phyloP scores from a whole-genome alignment of 371 early-diverging fungal species.

The Mucor racemosus region DNA sequence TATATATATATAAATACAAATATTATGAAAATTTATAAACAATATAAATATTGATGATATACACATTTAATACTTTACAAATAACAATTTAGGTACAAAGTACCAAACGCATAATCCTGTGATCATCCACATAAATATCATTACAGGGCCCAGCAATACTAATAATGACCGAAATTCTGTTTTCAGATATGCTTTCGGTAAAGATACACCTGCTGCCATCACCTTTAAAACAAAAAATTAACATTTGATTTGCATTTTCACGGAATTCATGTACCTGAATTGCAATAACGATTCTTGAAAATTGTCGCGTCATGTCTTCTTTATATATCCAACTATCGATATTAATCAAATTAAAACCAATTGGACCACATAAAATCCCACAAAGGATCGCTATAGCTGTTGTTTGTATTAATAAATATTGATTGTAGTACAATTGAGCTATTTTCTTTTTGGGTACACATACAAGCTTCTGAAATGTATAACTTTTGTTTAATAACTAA shows the following conservation, averaged over 20 bases:
- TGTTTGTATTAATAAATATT: no score
- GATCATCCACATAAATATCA: conserved; percentile 63
- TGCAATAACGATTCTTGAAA: conserved; percentile 76
- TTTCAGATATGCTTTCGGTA: conserved; percentile 61
- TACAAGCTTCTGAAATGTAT: conserved; percentile 88
- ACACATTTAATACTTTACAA: conserved; percentile 9
- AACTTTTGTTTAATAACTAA: conserved; percentile 87
- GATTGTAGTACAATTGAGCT: not conserved
- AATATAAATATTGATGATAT: not conserved
- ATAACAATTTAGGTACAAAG: conserved; percentile 14
- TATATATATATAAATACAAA: conserved; percentile 14
- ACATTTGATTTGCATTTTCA: not conserved
- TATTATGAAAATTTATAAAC: not conserved
- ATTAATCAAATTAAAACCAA: conserved; percentile 49
- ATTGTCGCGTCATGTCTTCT: conserved; percentile 60
- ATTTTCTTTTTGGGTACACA: conserved; percentile 21
- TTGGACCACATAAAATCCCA: conserved; percentile 87
- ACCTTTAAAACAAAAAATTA: conserved; percentile 13
- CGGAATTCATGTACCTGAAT: conserved; percentile 54
- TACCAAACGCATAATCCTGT: conserved; percentile 18
- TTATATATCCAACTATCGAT: conserved; percentile 44
- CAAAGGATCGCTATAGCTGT: conserved; percentile 78
- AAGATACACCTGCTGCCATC: conserved; percentile 80
- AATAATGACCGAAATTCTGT: conserved; percentile 41
- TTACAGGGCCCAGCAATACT: conserved; percentile 77